Evolutionary conservation across 306 rosid genomes (phyloP).

Genomic region (Vigna angularis): DNA sequence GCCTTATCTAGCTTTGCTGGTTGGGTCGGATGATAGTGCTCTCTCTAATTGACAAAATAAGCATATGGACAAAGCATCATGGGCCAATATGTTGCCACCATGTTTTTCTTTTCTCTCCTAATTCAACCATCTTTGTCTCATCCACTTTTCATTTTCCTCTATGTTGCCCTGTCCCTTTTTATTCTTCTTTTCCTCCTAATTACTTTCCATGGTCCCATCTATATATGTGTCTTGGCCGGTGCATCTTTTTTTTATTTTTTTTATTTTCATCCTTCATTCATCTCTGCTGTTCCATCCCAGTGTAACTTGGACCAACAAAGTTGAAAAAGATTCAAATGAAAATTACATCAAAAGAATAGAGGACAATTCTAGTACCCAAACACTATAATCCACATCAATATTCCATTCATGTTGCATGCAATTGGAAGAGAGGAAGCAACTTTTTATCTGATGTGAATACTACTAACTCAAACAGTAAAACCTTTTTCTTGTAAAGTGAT

Average conservation of each 20-base stretch:
- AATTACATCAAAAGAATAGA: conserved; percentile 41
- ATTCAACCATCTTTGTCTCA: conserved; percentile 57
- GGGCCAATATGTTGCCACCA: conserved; percentile 66
- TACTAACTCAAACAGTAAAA: conserved; percentile 12
- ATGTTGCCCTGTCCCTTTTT: conserved; percentile 22
- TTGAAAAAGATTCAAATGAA: conserved; percentile 43
- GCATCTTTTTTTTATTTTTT: conserved; percentile 37
- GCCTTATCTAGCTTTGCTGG: conserved; percentile 43
- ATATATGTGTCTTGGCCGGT: conserved; percentile 38
- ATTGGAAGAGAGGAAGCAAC: conserved; percentile 39
- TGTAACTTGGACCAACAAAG: conserved; percentile 29
- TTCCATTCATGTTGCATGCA: conserved; percentile 41
- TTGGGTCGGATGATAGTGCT: conserved; percentile 50
- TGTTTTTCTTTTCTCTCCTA: conserved; percentile 51
- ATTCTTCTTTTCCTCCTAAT: conserved; percentile 24
- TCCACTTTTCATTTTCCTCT: conserved; percentile 45
- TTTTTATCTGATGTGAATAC: conserved; percentile 43
- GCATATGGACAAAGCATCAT: conserved; percentile 50
- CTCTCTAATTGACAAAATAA: conserved; percentile 49
- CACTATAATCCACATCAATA: conserved; percentile 50
- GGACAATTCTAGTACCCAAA: conserved; percentile 3
- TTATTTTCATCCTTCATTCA: conserved; percentile 34
- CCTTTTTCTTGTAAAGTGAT: conserved; percentile 25
- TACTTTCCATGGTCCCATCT: conserved; percentile 44
- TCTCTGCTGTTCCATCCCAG: conserved; percentile 41